These are phyloP conservation scores for Cinchona pubescens DNA, from an alignment of 257 asterid species.

Conservation along the genomic window DNA sequence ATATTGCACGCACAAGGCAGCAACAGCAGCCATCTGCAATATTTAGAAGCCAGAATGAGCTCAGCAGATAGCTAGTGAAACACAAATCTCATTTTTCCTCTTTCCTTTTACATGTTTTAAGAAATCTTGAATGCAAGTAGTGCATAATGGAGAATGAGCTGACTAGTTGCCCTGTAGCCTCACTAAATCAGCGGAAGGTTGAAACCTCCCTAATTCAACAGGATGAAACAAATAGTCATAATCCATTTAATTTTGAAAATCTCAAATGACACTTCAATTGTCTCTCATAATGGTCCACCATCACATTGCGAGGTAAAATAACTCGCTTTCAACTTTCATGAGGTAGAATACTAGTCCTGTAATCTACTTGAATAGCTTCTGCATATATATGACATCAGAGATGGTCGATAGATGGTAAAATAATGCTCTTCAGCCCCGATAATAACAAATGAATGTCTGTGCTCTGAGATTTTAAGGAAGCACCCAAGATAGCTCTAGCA, in stretches of 20 bases:
- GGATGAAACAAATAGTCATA: background rate
- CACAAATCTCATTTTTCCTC: background rate
- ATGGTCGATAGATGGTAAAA: background rate
- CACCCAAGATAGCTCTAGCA: background rate
- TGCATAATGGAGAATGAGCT: background rate
- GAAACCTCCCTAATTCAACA: too few species aligned
- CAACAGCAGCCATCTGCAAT: slow-evolving; percentile 53
- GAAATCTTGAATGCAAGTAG: background rate
- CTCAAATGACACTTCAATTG: too few species aligned
- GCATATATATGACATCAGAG: background rate
- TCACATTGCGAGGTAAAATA: background rate
- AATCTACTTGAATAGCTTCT: background rate
- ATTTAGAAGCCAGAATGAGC: background rate
- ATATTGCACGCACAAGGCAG: slow-evolving; percentile 43
- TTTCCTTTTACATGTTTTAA: background rate
- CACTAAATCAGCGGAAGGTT: background rate
- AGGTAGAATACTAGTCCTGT: background rate
- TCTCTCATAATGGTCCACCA: background rate
- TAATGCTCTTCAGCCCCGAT: background rate
- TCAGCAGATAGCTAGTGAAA: slow-evolving; percentile 1
- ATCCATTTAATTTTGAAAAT: background rate
- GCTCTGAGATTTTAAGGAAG: background rate
- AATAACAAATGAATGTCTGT: background rate
- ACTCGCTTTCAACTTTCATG: too few species aligned
- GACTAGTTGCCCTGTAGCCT: background rate